A percentile compares a stretch with the other conserved stretches of the same genome.
phyloP scores from a whole-genome alignment of 495 filamentous ascomycete species.

The Tuber aestivum region DNA sequence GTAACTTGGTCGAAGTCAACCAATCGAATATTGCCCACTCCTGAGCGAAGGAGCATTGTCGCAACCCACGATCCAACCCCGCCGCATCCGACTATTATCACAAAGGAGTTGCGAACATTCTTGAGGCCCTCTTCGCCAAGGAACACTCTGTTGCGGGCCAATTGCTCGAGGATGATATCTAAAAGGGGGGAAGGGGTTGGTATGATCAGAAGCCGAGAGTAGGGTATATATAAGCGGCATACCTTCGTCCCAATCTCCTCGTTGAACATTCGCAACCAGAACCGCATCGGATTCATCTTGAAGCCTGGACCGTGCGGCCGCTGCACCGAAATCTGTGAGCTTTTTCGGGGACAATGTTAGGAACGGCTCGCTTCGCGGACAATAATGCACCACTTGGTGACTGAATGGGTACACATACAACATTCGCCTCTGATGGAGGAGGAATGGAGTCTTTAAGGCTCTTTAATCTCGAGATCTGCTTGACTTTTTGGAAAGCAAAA shows the following conservation, averaged over 20 bases:
- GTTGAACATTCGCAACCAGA: constrained; percentile 71
- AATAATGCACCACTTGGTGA: constrained; percentile 39
- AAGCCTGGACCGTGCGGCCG: constrained; percentile 51
- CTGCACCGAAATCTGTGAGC: constrained; percentile 69
- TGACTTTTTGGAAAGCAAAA: constrained; percentile 63
- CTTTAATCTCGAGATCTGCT: constrained; percentile 56
- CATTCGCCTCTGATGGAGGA: constrained; percentile 34
- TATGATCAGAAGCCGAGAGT: neutral
- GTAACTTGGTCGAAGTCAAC: constrained; percentile 99
- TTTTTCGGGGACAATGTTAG: constrained; percentile 46
- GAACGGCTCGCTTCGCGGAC: constrained; percentile 44
- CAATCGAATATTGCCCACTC: constrained; percentile 76
- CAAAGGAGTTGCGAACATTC: constrained; percentile 71
- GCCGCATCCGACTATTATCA: constrained; percentile 86
- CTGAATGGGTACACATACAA: constrained; percentile 41
- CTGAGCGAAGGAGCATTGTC: constrained; percentile 79
- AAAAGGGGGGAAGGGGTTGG: neutral
- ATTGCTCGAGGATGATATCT: constrained; percentile 91
- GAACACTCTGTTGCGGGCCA: constrained; percentile 91
- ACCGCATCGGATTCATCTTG: constrained; percentile 67
- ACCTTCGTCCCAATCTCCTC: constrained; percentile 90
- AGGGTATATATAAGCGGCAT: constrained; percentile 11
- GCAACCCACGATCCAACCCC: constrained; percentile 91
- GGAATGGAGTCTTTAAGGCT: constrained; percentile 71
- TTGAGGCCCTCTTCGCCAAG: constrained; percentile 72